Conservation (phyloP, 768 basidiomycete genomes). For the Auricularia cornea region DNA sequence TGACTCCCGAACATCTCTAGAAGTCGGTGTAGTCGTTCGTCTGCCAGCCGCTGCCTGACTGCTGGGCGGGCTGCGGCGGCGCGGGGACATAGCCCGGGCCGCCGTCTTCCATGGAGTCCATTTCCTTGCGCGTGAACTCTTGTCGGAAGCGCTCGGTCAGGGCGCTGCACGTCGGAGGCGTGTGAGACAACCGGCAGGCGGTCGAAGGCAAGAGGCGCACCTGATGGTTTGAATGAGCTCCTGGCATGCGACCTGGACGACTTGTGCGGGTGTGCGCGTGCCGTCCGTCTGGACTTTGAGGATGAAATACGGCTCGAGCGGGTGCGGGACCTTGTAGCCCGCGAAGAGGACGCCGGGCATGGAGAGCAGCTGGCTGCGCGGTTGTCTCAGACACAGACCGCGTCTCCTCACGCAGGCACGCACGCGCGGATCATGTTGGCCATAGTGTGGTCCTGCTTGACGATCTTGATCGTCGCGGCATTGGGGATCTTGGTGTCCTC, state of each 20-base stretch:
- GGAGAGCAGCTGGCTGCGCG: slow-evolving; percentile 75
- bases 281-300: slow-evolving; percentile 97
- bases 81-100: not conserved
- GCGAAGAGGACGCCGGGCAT: slow-evolving; percentile 89
- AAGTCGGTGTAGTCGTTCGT: not conserved
- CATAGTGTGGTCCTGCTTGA: slow-evolving; percentile 96
- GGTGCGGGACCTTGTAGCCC: slow-evolving; percentile 97
- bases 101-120: slow-evolving; percentile 29
- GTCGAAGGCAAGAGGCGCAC: not conserved
- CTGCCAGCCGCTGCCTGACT: not conserved
- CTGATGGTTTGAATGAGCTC: slow-evolving; percentile 60
- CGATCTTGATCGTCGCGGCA: slow-evolving; percentile 87
- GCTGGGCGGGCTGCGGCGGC: not conserved
- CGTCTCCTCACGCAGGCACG: slow-evolving; percentile 20
- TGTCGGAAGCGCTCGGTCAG: slow-evolving; percentile 73
- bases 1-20: not conserved
- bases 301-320: slow-evolving; percentile 87
- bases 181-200: not conserved
- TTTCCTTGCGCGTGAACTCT: slow-evolving; percentile 74
- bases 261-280: slow-evolving; percentile 66
- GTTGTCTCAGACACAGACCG: not conserved
- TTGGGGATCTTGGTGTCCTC: slow-evolving; percentile 99
- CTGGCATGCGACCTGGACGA: slow-evolving; percentile 76
- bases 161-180: slow-evolving; percentile 30
- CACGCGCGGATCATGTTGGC: slow-evolving; percentile 96